Evolutionary conservation across 257 asterid genomes (phyloP).

Genomic region (Rhazya stricta): DNA sequence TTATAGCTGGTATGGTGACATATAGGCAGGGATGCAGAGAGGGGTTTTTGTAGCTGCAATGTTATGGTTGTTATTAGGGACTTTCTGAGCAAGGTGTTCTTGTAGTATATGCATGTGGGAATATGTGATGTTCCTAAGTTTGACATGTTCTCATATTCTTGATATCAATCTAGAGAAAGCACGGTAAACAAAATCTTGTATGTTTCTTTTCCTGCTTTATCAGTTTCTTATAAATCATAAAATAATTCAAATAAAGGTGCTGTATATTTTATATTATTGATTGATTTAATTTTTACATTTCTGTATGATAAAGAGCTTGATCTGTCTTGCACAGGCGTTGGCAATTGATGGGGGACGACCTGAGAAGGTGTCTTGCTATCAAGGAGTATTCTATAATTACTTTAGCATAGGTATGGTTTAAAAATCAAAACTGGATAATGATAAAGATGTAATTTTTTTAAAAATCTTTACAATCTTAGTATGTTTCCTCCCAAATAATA

Average conservation of each 20-base stretch:
- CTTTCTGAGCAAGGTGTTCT: neutral
- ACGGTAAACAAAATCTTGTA: neutral
- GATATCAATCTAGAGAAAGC: neutral
- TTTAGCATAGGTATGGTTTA: constrained; percentile 78
- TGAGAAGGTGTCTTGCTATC: constrained; percentile 59
- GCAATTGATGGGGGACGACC: constrained; percentile 62
- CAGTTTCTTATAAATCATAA: neutral
- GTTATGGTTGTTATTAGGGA: neutral
- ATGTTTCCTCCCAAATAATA: neutral
- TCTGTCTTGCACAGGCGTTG: constrained; percentile 49
- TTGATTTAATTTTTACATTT: neutral
- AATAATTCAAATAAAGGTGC: neutral
- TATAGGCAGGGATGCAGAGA: neutral
- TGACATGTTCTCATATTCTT: neutral
- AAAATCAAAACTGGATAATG: neutral
- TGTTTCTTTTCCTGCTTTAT: neutral
- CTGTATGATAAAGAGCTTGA: constrained; percentile 9
- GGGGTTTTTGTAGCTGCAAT: neutral
- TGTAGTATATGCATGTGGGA: neutral
- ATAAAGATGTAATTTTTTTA: neutral
- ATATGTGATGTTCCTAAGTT: neutral
- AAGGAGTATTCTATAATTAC: constrained; percentile 93
- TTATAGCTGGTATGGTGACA: neutral
- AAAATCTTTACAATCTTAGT: neutral
- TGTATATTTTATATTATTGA: too few relatives aligned